Percentiles rank a stretch among this genome's conserved stretches.
These are phyloP conservation scores for Diaporthe helianthi DNA, from an alignment of 2,329 filamentous ascomycete genomes.

Conservation along the genomic window DNA sequence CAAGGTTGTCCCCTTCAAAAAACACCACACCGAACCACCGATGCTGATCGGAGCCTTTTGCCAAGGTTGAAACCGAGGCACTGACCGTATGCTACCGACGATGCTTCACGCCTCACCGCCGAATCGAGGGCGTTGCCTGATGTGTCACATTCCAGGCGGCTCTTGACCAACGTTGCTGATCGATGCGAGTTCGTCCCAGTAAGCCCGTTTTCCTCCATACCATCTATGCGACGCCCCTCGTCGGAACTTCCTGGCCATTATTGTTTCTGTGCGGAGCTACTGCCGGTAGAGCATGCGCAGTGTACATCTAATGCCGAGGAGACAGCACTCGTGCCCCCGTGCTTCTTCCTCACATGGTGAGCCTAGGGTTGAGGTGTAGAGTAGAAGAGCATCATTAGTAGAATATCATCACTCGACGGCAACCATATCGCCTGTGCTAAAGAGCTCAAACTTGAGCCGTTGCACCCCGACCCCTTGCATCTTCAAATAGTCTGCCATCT, in stretches of 20 bases:
- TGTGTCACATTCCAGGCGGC: neutral
- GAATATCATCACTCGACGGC: slow-evolving; percentile 21
- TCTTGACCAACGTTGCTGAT: neutral
- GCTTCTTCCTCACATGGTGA: no score
- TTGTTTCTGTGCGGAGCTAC: neutral
- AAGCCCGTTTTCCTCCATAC: neutral
- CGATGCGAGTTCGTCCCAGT: neutral
- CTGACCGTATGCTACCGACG: no score
- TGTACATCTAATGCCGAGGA: neutral
- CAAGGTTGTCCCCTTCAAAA: neutral
- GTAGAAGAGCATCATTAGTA: no score
- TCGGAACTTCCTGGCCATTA: neutral
- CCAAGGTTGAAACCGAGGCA: neutral
- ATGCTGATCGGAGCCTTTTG: neutral
- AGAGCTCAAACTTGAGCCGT: slow-evolving; percentile 55
- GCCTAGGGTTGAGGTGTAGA: neutral
- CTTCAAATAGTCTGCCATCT: slow-evolving; percentile 54
- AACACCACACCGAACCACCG: neutral
- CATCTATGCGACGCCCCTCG: neutral
- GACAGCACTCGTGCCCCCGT: neutral
- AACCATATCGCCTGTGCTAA: slow-evolving; percentile 54
- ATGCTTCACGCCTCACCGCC: neutral
- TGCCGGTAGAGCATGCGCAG: no score
- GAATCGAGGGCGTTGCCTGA: neutral
- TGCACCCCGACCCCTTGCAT: slow-evolving; percentile 47